Evolutionary conservation across 768 basidiomycete genomes (phyloP).

Genomic region (Coprinellus micaceus): DNA sequence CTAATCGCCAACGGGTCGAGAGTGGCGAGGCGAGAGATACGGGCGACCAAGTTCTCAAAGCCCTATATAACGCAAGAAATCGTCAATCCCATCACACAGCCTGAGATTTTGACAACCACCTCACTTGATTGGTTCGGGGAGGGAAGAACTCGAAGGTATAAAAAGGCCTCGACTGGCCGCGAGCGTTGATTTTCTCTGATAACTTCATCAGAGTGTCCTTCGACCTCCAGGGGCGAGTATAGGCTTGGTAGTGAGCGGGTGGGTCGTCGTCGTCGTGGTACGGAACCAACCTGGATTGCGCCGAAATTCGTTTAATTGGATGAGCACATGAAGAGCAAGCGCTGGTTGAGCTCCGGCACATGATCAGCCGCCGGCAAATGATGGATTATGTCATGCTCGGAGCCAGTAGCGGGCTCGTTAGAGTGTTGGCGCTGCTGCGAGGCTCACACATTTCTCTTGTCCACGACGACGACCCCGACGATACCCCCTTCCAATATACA

Average conservation of each 20-base stretch:
- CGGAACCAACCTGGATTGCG: neutral
- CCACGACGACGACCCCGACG: neutral
- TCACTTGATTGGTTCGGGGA: conserved; percentile 85
- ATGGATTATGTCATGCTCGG: conserved; percentile 2
- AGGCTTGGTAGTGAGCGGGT: neutral
- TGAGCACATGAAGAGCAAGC: neutral
- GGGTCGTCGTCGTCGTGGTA: conserved; percentile 2
- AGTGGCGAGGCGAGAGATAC: conserved; percentile 76
- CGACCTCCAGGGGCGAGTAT: neutral
- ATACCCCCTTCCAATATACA: neutral
- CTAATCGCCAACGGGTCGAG: conserved; percentile 83
- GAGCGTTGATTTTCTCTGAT: conserved; percentile 57
- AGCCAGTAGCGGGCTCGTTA: neutral
- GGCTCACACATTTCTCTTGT: neutral
- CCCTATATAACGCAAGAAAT: conserved; percentile 46
- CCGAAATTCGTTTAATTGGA: neutral
- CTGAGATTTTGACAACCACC: too few relatives aligned
- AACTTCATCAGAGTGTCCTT: conserved; percentile 56
- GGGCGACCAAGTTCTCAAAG: conserved; percentile 84
- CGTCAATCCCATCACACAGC: neutral
- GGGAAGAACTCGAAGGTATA: conserved; percentile 98
- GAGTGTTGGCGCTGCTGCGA: neutral
- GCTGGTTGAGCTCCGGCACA: neutral
- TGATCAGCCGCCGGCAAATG: conserved; percentile 3
- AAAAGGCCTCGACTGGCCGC: conserved; percentile 55